phyloP scores from a whole-genome alignment of 2,329 filamentous ascomycete species.

The Talaromyces albobiverticillius region DNA sequence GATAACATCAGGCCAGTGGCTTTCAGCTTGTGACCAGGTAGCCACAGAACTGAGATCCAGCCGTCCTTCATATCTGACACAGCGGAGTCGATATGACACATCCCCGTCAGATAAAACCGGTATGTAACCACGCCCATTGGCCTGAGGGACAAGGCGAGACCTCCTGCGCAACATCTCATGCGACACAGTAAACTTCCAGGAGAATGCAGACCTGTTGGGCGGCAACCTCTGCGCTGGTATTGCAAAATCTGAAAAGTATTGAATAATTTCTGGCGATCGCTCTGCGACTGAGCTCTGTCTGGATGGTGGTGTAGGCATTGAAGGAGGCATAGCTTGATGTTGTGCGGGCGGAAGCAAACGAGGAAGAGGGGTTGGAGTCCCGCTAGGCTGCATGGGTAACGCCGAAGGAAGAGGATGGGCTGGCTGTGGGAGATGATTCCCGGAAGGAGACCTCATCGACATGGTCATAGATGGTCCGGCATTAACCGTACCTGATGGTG shows the following conservation, averaged over 20 bases:
- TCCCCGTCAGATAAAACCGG: constrained; percentile 50
- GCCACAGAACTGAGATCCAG: constrained; percentile 38
- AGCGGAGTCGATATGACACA: constrained; percentile 66
- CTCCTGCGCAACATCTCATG: constrained; percentile 29
- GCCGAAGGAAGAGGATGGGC: neutral
- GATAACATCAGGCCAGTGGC: constrained; percentile 67
- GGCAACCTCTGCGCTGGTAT: constrained; percentile 31
- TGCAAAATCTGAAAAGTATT: constrained; percentile 32
- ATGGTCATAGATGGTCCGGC: neutral
- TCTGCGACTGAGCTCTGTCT: neutral
- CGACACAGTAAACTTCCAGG: constrained; percentile 37
- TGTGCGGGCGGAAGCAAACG: neutral
- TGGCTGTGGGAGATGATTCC: neutral
- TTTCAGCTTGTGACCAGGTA: constrained; percentile 63
- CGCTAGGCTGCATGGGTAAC: neutral
- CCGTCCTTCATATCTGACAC: constrained; percentile 48
- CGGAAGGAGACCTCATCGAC: neutral
- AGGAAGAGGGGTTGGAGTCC: neutral
- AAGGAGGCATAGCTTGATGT: neutral
- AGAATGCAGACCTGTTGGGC: constrained; percentile 22
- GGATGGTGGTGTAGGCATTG: neutral
- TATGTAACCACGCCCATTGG: constrained; percentile 18
- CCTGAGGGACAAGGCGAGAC: constrained; percentile 21
- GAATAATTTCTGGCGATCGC: constrained; percentile 23
- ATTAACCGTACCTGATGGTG: neutral